These are phyloP conservation scores for Zalaria sp. DNA, from an alignment of 2,329 filamentous ascomycete species.

Conservation along the genomic window DNA sequence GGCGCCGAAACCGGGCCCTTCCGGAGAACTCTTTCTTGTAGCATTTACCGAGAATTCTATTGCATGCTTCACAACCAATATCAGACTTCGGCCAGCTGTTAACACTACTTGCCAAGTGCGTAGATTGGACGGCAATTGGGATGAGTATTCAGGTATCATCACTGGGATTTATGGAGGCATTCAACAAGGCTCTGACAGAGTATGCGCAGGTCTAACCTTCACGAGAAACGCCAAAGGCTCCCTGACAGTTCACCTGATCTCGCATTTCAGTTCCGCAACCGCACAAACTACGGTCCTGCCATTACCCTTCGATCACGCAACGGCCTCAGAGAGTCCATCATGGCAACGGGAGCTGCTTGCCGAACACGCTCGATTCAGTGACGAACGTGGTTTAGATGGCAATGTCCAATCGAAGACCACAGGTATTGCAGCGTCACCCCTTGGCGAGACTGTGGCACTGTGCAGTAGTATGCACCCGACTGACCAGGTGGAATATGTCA, in stretches of 20 bases:
- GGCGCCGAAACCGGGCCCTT: conserved; percentile 3
- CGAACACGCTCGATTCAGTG: conserved; percentile 28
- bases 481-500: conserved; percentile 43
- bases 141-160: conserved; percentile 20
- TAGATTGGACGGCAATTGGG: conserved; percentile 27
- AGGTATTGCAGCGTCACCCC: conserved; percentile 35
- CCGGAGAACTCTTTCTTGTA: conserved; percentile 1
- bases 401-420: conserved; percentile 36
- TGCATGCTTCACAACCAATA: neutral
- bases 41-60: neutral
- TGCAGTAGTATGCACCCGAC: conserved; percentile 41
- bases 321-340: conserved; percentile 9
- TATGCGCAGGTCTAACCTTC: conserved; percentile 17
- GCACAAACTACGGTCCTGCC: conserved; percentile 19
- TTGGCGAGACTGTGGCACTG: conserved; percentile 32
- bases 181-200: neutral
- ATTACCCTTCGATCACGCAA: conserved; percentile 3
- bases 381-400: conserved; percentile 35
- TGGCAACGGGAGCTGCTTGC: conserved; percentile 27
- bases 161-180: neutral
- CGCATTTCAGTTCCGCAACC: conserved; percentile 20
- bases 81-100: neutral
- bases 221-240: conserved; percentile 6
- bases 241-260: conserved; percentile 21
- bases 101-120: neutral